Evolutionary conservation across 805 yeast species (phyloP).

Genomic region (Kodamaea kakaduensis): DNA sequence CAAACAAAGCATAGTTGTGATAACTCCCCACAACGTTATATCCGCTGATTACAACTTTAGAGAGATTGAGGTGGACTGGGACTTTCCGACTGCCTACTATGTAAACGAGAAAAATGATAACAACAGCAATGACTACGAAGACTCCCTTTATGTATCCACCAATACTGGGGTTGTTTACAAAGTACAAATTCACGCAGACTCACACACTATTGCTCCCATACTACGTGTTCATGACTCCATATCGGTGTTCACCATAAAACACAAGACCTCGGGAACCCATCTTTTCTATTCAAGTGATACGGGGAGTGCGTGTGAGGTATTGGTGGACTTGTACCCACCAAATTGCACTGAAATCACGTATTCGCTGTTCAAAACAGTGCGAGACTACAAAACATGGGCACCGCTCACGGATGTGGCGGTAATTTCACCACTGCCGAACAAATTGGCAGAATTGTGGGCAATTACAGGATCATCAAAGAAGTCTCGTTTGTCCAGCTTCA

Average conservation of each 20-base stretch:
- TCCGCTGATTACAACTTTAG: constrained; percentile 44
- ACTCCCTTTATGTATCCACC: constrained; percentile 31
- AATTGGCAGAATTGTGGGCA: constrained; percentile 42
- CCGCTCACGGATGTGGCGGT: constrained; percentile 42
- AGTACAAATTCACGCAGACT: constrained; percentile 11
- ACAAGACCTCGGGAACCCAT: constrained; percentile 12
- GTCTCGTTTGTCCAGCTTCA: constrained; percentile 29
- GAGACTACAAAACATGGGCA: constrained; percentile 44
- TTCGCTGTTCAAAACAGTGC: constrained; percentile 21
- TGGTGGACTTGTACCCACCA: constrained; percentile 23
- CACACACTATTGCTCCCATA: constrained; percentile 22
- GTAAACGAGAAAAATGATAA: not conserved
- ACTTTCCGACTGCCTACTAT: constrained; percentile 41
- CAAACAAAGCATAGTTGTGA: constrained; percentile 28
- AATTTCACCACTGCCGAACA: constrained; percentile 21
- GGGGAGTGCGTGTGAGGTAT: constrained; percentile 35
- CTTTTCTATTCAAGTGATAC: constrained; percentile 40
- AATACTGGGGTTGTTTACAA: constrained; percentile 33
- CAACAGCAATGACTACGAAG: constrained; percentile 19
- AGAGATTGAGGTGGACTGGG: constrained; percentile 15
- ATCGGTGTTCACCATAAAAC: constrained; percentile 30
- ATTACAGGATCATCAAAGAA: constrained; percentile 34
- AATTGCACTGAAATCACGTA: constrained; percentile 15
- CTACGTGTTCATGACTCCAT: constrained; percentile 34
- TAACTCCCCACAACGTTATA: constrained; percentile 42